These are phyloP conservation scores for Colletotrichum cuscutae DNA, from an alignment of 2,329 filamentous ascomycete genomes.

Conservation along the genomic window DNA sequence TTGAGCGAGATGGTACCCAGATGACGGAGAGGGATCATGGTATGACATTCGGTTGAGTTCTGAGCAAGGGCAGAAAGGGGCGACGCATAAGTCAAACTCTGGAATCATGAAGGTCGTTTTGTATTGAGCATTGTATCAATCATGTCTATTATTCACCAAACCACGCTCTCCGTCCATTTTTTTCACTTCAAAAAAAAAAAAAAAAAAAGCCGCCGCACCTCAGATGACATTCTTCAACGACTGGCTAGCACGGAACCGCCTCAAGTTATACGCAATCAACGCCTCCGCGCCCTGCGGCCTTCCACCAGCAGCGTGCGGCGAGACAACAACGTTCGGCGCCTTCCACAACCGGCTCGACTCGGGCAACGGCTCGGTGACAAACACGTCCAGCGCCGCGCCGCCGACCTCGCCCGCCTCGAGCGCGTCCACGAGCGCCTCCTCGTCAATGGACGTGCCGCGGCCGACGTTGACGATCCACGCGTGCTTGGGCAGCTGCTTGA, in stretches of 20 bases:
- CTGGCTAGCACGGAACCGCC: slow-evolving; percentile 68
- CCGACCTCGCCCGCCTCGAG: slow-evolving; percentile 55
- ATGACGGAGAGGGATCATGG: neutral
- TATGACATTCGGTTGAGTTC: too few relatives aligned
- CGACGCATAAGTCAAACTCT: too few relatives aligned
- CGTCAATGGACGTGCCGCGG: slow-evolving; percentile 59
- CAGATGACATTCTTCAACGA: slow-evolving; percentile 64
- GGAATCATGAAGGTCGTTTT: neutral
- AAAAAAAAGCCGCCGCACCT: neutral
- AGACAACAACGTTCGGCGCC: slow-evolving; percentile 62
- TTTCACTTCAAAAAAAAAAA: neutral
- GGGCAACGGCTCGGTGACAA: slow-evolving; percentile 57
- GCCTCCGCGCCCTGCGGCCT: slow-evolving; percentile 69
- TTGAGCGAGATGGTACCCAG: neutral
- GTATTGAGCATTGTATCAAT: slow-evolving; percentile 5
- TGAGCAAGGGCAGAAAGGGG: neutral
- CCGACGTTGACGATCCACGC: slow-evolving; percentile 66
- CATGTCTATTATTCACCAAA: slow-evolving; percentile 1
- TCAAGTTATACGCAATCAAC: slow-evolving; percentile 70
- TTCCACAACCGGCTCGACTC: slow-evolving; percentile 57
- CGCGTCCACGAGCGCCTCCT: slow-evolving; percentile 58
- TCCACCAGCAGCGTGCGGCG: slow-evolving; percentile 69
- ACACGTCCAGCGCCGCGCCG: slow-evolving; percentile 62
- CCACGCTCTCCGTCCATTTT: neutral
- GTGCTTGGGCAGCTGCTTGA: slow-evolving; percentile 65